Percentiles rank a stretch among this genome's conserved stretches.
Evolutionary conservation across 192 early-diverging fungal genomes (phyloP).

Genomic region (Pecoramyces ruminantium): DNA sequence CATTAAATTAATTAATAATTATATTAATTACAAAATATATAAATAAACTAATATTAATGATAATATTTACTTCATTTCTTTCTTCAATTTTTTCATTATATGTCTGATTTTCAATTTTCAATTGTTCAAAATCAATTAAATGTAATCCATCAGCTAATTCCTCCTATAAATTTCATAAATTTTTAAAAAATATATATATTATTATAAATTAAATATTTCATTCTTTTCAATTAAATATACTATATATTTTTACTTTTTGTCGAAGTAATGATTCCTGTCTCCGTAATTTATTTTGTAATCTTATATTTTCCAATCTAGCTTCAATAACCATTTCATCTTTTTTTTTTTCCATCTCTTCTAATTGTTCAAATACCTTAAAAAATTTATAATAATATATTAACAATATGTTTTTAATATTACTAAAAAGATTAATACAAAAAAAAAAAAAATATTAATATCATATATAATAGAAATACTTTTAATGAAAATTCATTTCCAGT

Average conservation of each 20-base stretch:
- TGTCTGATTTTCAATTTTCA: conserved; percentile 46
- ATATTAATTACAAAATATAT: too few relatives aligned
- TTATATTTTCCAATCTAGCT: conserved; percentile 39
- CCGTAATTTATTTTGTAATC: conserved; percentile 31
- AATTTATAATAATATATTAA: too few relatives aligned
- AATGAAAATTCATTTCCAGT: conserved; percentile 18
- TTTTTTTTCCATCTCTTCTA: conserved; percentile 24
- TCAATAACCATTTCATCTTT: conserved; percentile 36
- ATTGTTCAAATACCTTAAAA: conserved; percentile 21
- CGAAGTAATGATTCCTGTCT: conserved; percentile 28
- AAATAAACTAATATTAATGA: too few relatives aligned
- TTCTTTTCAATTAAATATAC: background rate
- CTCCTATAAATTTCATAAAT: conserved; percentile 18
- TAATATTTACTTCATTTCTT: conserved; percentile 21
- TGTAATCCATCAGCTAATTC: conserved; percentile 44
- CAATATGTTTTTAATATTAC: too few relatives aligned
- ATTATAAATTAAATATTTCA: too few relatives aligned
- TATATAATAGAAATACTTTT: too few relatives aligned
- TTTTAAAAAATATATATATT: too few relatives aligned
- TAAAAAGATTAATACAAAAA: too few relatives aligned
- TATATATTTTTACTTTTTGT: conserved; percentile 19
- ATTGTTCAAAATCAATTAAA: conserved; percentile 47
- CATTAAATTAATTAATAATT: too few relatives aligned
- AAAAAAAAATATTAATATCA: too few relatives aligned
- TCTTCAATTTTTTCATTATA: conserved; percentile 52